phyloP scores from a whole-genome alignment of 192 early-diverging fungal genomes.

The Chytriomyces hyalinus region DNA sequence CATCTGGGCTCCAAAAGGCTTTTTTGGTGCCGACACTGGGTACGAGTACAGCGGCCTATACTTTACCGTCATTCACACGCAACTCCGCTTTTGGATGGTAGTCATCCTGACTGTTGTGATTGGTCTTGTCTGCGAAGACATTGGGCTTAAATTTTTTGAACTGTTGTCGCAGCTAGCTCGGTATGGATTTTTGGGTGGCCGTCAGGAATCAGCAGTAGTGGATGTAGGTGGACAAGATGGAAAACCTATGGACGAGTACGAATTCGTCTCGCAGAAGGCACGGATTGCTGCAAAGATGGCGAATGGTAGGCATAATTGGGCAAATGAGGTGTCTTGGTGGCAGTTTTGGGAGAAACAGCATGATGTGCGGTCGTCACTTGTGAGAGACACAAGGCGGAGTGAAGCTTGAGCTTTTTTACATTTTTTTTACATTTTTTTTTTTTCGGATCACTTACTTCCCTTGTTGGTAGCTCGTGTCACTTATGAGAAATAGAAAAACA shows the following conservation, averaged over 20 bases:
- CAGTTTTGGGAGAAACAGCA: conserved; percentile 38
- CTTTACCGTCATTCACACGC: conserved; percentile 16
- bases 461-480: no score
- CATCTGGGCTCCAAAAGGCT: conserved; percentile 20
- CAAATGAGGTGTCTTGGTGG: conserved; percentile 41
- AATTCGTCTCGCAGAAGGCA: conserved; percentile 28
- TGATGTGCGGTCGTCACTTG: conserved; percentile 5
- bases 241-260: conserved; percentile 18
- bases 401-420: no score
- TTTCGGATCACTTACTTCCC: no score
- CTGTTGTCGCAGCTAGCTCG: conserved; percentile 7
- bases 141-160: conserved; percentile 31
- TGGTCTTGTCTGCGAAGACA: conserved; percentile 25
- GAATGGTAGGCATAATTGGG: conserved; percentile 37
- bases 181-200: conserved; percentile 13
- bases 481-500: no score
- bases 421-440: no score
- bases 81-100: conserved; percentile 26
- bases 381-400: not conserved
- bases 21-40: conserved; percentile 37
- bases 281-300: conserved; percentile 31
- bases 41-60: conserved; percentile 33
- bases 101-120: conserved; percentile 28
- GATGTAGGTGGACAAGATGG: not conserved
- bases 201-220: conserved; percentile 1